A percentile compares a stretch with the other conserved stretches of the same genome.
Evolutionary conservation across 2,329 filamentous ascomycete species (phyloP).

Genomic region (Beauveria scarabaeidicola): DNA sequence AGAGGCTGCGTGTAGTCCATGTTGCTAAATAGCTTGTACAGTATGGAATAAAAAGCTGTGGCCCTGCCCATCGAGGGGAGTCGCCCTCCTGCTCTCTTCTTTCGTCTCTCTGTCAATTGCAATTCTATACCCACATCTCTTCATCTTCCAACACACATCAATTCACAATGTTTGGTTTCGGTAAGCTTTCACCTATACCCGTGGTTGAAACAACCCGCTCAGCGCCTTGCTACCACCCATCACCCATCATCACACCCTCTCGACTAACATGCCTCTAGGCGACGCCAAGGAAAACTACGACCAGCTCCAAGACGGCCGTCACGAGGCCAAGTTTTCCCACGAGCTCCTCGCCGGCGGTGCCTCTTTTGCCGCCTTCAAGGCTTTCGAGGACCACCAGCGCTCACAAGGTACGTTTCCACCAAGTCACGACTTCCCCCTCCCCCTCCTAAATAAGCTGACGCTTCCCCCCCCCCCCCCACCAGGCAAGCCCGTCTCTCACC

Average conservation of each 20-base stretch:
- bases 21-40: background rate
- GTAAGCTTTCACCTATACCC: background rate
- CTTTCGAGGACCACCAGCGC: constrained; percentile 68
- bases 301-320: constrained; percentile 33
- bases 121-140: background rate
- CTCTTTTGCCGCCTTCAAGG: constrained; percentile 71
- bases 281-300: constrained; percentile 18
- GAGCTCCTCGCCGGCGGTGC: constrained; percentile 69
- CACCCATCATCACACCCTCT: no score
- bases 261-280: constrained; percentile 5
- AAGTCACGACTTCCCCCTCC: no score
- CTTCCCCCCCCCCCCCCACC: background rate
- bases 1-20: background rate
- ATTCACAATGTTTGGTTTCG: constrained; percentile 11
- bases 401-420: constrained; percentile 44
- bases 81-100: background rate
- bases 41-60: background rate
- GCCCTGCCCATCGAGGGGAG: background rate
- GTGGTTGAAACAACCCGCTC: no score
- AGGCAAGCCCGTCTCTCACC: constrained; percentile 54
- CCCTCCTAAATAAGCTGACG: no score
- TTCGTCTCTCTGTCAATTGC: background rate
- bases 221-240: no score
- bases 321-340: constrained; percentile 60
- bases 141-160: background rate